A percentile compares a stretch with the other conserved stretches of the same genome.
Conservation (phyloP, 768 basidiomycete species). For the Phlegmacium glaucopus region DNA sequence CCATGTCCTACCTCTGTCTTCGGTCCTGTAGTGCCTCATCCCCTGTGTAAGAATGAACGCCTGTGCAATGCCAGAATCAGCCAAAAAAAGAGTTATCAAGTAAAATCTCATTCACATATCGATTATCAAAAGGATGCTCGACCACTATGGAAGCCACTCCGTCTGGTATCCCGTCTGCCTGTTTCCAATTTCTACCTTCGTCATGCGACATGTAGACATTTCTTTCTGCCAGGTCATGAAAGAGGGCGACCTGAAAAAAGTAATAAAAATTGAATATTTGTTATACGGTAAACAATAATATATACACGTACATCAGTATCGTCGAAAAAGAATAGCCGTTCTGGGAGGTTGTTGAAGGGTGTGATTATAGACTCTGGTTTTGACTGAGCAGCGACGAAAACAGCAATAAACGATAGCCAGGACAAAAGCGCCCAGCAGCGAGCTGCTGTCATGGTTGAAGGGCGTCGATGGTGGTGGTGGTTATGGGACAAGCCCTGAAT, state of each 20-base stretch:
- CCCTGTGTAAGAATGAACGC: constrained; percentile 81
- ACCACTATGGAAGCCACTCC: constrained; percentile 71
- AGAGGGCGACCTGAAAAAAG: constrained; percentile 82
- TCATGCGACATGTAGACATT: constrained; percentile 77
- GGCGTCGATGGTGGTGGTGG: constrained; percentile 12
- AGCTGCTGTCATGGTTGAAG: constrained; percentile 12
- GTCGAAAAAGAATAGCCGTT: constrained; percentile 86
- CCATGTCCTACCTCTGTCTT: constrained; percentile 88
- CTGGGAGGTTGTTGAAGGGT: constrained; percentile 70
- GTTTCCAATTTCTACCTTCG: constrained; percentile 76
- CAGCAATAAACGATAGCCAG: constrained; percentile 2
- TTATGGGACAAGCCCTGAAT: constrained; percentile 9
- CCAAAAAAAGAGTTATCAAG: background rate
- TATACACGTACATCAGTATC: constrained; percentile 72
- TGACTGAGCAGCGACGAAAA: constrained; percentile 18
- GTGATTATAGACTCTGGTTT: constrained; percentile 46
- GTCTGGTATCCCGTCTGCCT: constrained; percentile 45
- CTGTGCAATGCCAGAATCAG: constrained; percentile 33
- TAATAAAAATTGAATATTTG: no score
- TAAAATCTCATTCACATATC: constrained; percentile 47
- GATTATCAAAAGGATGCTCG: constrained; percentile 83
- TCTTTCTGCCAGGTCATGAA: no score
- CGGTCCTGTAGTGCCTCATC: constrained; percentile 83
- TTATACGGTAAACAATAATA: no score
- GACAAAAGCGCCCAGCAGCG: constrained; percentile 13